Conservation (phyloP, 225 moss, liverwort and hornwort species). For the Sphagnum contortum region DNA sequence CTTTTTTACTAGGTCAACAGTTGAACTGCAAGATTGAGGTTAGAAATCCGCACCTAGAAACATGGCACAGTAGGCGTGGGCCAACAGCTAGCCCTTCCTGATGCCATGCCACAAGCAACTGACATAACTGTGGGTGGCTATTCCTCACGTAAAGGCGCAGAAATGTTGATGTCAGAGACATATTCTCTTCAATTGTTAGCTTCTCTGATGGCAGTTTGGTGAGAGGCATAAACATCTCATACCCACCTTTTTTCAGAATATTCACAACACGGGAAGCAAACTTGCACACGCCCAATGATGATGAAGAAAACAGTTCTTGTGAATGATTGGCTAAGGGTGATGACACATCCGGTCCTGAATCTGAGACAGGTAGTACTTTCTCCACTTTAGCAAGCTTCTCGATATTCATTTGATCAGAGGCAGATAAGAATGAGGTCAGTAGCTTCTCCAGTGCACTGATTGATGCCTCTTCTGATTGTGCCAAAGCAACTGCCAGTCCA, state of each 20-base stretch:
- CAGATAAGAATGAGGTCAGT: conserved; percentile 55
- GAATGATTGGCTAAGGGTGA: conserved; percentile 14
- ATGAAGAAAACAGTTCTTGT: conserved; percentile 25
- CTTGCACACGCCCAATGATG: conserved; percentile 44
- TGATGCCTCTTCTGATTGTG: conserved; percentile 53
- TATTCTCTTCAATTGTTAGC: conserved; percentile 41
- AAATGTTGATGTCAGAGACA: conserved; percentile 63
- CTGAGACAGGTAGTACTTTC: conserved; percentile 14
- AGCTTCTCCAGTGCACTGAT: conserved; percentile 61
- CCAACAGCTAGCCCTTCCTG: conserved; percentile 78
- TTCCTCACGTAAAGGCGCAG: conserved; percentile 67
- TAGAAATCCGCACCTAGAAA: conserved; percentile 33
- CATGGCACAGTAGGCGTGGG: conserved; percentile 78
- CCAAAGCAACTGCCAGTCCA: conserved; percentile 57
- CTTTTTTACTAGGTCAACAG: too few relatives aligned
- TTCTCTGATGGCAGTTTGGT: conserved; percentile 41
- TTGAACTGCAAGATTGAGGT: too few relatives aligned
- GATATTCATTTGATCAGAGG: conserved; percentile 55
- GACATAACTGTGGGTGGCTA: conserved; percentile 66
- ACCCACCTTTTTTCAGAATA: conserved; percentile 70
- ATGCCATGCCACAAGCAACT: conserved; percentile 80
- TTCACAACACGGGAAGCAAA: conserved; percentile 66
- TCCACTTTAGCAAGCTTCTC: conserved; percentile 55
- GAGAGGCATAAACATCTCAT: conserved; percentile 64
- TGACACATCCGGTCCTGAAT: conserved; percentile 13